Percentiles rank a stretch among this genome's conserved stretches.
Conservation (phyloP, 257 asterid genomes). For the Fraxinus pennsylvanica region DNA sequence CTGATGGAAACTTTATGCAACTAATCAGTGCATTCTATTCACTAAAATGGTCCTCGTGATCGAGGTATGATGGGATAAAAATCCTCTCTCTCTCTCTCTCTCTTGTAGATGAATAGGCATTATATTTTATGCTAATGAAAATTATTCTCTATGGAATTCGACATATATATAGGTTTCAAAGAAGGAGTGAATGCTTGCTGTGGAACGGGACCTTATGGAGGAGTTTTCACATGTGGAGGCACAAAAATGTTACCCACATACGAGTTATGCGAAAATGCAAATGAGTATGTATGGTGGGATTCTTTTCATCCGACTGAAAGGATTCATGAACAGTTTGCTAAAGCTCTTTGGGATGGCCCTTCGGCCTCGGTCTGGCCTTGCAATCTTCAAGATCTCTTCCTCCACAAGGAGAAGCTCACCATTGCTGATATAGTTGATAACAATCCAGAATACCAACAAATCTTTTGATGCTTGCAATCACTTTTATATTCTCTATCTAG, state of each 20-base stretch:
- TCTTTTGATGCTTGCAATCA: neutral
- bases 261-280: slow-evolving; percentile 40
- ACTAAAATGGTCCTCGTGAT: too few species aligned
- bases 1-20: too few species aligned
- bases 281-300: slow-evolving; percentile 51
- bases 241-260: slow-evolving; percentile 39
- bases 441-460: neutral
- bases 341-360: slow-evolving; percentile 37
- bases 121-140: neutral
- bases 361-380: slow-evolving; percentile 17
- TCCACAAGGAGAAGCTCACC: neutral
- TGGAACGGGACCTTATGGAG: slow-evolving; percentile 56
- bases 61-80: too few species aligned
- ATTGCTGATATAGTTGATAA: slow-evolving; percentile 26
- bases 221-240: slow-evolving; percentile 53
- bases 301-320: slow-evolving; percentile 51
- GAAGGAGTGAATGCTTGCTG: slow-evolving; percentile 60
- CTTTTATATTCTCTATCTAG: neutral
- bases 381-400: slow-evolving; percentile 33
- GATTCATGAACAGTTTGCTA: slow-evolving; percentile 43
- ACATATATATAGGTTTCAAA: slow-evolving; percentile 36
- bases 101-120: neutral
- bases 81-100: too few species aligned
- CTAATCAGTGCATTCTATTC: too few species aligned
- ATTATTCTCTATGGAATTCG: neutral